These are phyloP conservation scores for Rhynchosporium secalis DNA, from an alignment of 2,329 filamentous ascomycete genomes.

Conservation along the genomic window DNA sequence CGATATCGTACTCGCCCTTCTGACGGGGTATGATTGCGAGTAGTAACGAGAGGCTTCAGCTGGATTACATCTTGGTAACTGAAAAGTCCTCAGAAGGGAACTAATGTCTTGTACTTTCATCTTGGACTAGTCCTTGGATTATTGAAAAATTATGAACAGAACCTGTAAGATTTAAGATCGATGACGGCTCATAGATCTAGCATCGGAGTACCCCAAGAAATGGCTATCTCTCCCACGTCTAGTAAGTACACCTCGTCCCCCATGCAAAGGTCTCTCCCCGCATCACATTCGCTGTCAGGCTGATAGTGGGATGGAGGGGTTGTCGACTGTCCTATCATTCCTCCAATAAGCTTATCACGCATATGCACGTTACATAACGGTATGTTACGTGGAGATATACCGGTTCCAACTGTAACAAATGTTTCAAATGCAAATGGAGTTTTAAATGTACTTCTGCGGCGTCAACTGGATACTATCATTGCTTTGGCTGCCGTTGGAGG, in stretches of 20 bases:
- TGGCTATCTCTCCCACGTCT: too few relatives aligned
- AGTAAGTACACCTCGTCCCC: too few relatives aligned
- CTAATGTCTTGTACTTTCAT: background rate
- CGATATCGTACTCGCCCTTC: background rate
- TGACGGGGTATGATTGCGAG: slow-evolving; percentile 2
- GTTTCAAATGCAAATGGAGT: too few relatives aligned
- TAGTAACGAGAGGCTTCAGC: background rate
- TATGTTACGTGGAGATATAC: background rate
- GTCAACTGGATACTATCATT: too few relatives aligned
- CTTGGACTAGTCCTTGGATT: background rate
- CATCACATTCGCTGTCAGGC: background rate
- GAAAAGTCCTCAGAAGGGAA: background rate
- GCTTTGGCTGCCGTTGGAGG: too few relatives aligned
- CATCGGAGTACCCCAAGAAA: too few relatives aligned
- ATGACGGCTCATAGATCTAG: too few relatives aligned
- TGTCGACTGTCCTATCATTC: background rate
- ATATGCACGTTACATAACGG: slow-evolving; percentile 1
- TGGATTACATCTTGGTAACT: background rate
- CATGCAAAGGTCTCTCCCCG: background rate
- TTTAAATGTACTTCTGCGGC: too few relatives aligned
- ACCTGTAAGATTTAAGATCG: too few relatives aligned
- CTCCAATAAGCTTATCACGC: slow-evolving; percentile 6
- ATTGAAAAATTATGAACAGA: background rate
- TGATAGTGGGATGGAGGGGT: background rate
- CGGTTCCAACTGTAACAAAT: too few relatives aligned